phyloP scores from a whole-genome alignment of 78 protist genomes.

The Neovahlkampfia damariscottae region DNA sequence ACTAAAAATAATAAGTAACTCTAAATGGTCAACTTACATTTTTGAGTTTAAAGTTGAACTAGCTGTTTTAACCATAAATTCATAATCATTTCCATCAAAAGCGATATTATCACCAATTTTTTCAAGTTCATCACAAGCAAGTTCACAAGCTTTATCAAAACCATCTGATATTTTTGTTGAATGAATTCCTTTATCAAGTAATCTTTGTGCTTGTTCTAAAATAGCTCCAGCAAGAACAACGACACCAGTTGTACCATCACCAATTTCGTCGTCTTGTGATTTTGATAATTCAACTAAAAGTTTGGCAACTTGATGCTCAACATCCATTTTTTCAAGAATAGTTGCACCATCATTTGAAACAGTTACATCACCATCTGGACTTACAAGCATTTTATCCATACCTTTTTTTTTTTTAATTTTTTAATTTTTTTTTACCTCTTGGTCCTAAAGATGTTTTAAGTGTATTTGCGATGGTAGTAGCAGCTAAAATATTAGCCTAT shows the following conservation, averaged over 20 bases:
- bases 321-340: constrained; percentile 87
- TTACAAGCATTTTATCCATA: constrained; percentile 96
- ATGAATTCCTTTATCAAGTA: constrained; percentile 93
- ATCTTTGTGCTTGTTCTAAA: constrained; percentile 86
- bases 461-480: constrained; percentile 74
- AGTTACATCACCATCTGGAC: constrained; percentile 92
- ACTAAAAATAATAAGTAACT: too few relatives aligned
- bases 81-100: constrained; percentile 33
- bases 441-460: constrained; percentile 94
- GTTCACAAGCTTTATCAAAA: constrained; percentile 53
- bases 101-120: constrained; percentile 12
- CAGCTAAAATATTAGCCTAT: constrained; percentile 85
- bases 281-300: constrained; percentile 93
- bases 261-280: constrained; percentile 97
- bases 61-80: constrained; percentile 76
- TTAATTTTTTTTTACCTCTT: too few relatives aligned
- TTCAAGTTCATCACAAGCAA: constrained; percentile 60
- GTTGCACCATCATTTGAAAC: constrained; percentile 98
- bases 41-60: constrained; percentile 92
- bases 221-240: constrained; percentile 99
- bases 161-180: constrained; percentile 91
- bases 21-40: too few relatives aligned
- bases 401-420: too few relatives aligned
- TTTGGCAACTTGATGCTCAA: constrained; percentile 90
- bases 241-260: constrained; percentile 99